phyloP scores from a whole-genome alignment of 1,284 basidiomycete species.

The Schizophyllum commune region DNA sequence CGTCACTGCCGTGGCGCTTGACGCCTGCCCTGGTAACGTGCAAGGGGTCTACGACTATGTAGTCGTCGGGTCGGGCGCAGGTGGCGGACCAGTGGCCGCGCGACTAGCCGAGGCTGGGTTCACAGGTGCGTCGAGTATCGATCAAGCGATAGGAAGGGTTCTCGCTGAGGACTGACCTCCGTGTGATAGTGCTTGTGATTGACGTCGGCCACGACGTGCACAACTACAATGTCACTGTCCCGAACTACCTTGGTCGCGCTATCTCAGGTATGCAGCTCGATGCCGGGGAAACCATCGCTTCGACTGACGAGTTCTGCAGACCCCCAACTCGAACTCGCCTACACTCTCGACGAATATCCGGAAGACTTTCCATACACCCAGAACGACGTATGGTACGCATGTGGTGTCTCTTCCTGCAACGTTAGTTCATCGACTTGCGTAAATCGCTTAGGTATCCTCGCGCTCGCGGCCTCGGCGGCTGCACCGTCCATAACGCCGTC shows the following conservation, averaged over 20 bases:
- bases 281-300: not conserved
- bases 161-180: not conserved
- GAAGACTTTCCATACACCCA: conserved; percentile 13
- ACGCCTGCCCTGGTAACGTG: no score
- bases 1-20: no score
- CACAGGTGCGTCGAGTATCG: conserved; percentile 1
- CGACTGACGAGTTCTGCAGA: conserved; percentile 6
- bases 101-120: conserved; percentile 7
- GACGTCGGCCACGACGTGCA: conserved; percentile 16
- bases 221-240: conserved; percentile 17
- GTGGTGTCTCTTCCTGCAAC: not conserved
- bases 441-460: conserved; percentile 15
- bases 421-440: not conserved
- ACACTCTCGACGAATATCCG: conserved; percentile 16
- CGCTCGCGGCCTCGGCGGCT: conserved; percentile 16
- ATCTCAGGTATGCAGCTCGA: conserved; percentile 9
- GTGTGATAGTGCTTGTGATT: conserved; percentile 13
- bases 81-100: conserved; percentile 8
- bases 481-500: conserved; percentile 17
- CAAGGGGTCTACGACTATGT: conserved; percentile 4
- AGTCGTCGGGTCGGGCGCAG: conserved; percentile 8
- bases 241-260: conserved; percentile 14
- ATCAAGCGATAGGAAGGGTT: not conserved
- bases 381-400: conserved; percentile 12
- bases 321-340: conserved; percentile 14